Conservation (phyloP, 2,329 filamentous ascomycete genomes). For the Fusarium mangiferae region DNA sequence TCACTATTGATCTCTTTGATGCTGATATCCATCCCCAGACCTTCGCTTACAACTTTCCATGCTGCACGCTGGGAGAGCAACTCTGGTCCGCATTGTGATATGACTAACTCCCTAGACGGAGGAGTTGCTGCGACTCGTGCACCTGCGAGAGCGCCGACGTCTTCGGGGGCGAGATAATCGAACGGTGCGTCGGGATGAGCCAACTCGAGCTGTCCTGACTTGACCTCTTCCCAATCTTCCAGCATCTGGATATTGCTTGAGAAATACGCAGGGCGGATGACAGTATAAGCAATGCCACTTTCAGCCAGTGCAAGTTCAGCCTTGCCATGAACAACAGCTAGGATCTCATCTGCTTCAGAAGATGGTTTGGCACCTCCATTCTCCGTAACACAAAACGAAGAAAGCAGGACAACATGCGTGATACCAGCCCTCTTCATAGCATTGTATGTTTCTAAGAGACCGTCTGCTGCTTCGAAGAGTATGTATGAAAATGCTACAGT, state of each 20-base stretch:
- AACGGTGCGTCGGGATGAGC: neutral
- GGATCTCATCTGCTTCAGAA: neutral
- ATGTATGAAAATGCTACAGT: constrained; percentile 21
- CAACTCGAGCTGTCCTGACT: neutral
- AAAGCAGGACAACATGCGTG: constrained; percentile 7
- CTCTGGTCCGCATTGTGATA: constrained; percentile 12
- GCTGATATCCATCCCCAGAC: neutral
- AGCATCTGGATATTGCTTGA: constrained; percentile 5
- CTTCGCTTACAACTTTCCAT: neutral
- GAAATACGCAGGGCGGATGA: constrained; percentile 14
- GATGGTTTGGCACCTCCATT: neutral
- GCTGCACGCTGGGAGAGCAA: neutral
- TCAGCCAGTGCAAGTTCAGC: constrained; percentile 9
- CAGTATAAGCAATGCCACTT: neutral
- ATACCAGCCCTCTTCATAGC: constrained; percentile 20
- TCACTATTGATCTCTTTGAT: constrained; percentile 3
- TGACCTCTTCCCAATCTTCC: constrained; percentile 4
- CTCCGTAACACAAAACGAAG: neutral
- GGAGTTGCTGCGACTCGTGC: neutral
- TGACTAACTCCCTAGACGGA: neutral
- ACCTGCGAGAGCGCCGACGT: constrained; percentile 8
- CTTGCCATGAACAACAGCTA: constrained; percentile 5
- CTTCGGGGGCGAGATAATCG: constrained; percentile 25
- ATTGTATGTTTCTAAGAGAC: neutral
- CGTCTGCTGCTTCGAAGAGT: constrained; percentile 4